Evolutionary conservation across 768 basidiomycete genomes (phyloP), one percentile per base, ranked within the genome.

Genomic region (Suillus cothurnatus): DNA sequence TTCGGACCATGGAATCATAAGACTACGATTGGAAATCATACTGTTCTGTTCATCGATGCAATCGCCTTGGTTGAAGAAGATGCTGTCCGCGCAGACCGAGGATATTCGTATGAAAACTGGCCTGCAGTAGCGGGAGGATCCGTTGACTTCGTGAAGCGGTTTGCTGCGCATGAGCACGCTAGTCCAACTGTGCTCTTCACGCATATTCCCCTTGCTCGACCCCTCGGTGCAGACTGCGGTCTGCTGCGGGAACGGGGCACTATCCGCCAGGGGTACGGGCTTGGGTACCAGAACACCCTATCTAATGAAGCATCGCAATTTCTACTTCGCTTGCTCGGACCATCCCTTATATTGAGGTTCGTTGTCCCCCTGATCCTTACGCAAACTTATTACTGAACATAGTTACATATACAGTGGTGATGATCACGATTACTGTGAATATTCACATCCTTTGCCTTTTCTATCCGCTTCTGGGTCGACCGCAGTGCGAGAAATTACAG

Each of bases 371-470:
- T 56, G 31, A 64, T 57, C 26, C 19, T n/a, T 15, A 14, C 53
- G 64, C 2, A 34, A 3, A 31, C 57, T 59, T 31, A 36, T 60
- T 38, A 32, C 69, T 68, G 61, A 68, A 64, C 57, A 36, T 45
- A 63, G 43, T 65, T 50, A 47, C 63, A 55, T 61, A 49, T 66
- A 56, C 65, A 94, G 93, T 69, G 97, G 94, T 6, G 95, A 98
- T 75, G 95, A 98, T 72, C 95, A 97, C 74, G 97, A 98, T 71
- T 94, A 96, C 68, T 99, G 97, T 76, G 93, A 93, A 79, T 87
- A 88, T 71, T 80, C 81, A 73, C 87, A 89, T 74, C 69, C 77
- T 67, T 73, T 75, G 61, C 64, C 67, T 31, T 68, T 66, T 6
- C 67, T 70, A 34, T 34, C 63, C 11, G 47, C 68, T 41, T 28